Percentiles rank a stretch among this genome's conserved stretches.
These are phyloP conservation scores for Beauveria australis DNA, from an alignment of 2,329 filamentous ascomycete genomes.

Conservation along the genomic window DNA sequence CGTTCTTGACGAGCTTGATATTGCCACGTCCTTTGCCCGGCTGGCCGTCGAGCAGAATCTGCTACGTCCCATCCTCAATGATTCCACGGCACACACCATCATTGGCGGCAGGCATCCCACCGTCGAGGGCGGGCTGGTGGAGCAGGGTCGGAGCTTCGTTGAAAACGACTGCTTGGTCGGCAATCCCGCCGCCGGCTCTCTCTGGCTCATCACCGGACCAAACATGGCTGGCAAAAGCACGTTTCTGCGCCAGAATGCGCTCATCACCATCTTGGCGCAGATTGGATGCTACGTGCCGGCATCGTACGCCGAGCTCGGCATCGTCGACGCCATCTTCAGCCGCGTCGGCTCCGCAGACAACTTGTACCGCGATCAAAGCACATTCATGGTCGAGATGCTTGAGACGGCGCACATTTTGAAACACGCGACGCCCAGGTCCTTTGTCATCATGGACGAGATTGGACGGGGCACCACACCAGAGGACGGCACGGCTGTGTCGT, in stretches of 20 bases:
- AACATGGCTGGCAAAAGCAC: conserved; percentile 99
- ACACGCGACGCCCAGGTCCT: conserved; percentile 72
- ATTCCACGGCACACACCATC: conserved; percentile 60
- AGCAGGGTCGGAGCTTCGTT: conserved; percentile 74
- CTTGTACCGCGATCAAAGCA: conserved; percentile 88
- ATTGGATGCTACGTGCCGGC: conserved; percentile 90
- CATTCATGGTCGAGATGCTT: conserved; percentile 99
- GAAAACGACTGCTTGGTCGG: conserved; percentile 80
- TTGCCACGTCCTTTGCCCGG: conserved; percentile 75
- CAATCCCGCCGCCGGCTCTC: conserved; percentile 51
- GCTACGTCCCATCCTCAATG: conserved; percentile 64
- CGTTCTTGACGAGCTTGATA: conserved; percentile 90
- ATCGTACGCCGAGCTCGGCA: conserved; percentile 71
- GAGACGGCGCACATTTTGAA: conserved; percentile 88
- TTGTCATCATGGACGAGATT: conserved; percentile 98
- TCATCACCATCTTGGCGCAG: conserved; percentile 90
- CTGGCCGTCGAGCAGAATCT: conserved; percentile 69
- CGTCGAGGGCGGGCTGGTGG: conserved; percentile 73
- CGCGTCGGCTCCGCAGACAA: conserved; percentile 92
- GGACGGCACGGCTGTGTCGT: conserved; percentile 84
- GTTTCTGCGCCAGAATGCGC: conserved; percentile 88
- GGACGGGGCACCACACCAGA: conserved; percentile 89
- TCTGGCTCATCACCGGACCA: conserved; percentile 70
- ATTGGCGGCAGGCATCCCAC: conserved; percentile 85
- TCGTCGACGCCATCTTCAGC: conserved; percentile 95